Evolutionary conservation across 2,329 filamentous ascomycete species (phyloP).

Genomic region (Nothomitra cinnamomea): DNA sequence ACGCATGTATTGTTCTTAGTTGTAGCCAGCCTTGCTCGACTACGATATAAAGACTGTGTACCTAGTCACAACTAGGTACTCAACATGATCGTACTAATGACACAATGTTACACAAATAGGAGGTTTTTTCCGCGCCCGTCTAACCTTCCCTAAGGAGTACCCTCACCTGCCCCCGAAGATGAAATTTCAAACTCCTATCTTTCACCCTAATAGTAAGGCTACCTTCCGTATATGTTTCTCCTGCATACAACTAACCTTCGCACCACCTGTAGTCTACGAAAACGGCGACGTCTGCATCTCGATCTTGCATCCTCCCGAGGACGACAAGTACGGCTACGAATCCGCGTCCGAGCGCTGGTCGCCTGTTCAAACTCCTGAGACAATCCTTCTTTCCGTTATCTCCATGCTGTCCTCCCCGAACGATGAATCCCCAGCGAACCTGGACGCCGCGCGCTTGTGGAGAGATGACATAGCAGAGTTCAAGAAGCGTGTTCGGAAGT

Average conservation of each 20-base stretch:
- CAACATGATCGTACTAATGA: neutral
- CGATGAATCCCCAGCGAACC: slow-evolving; percentile 86
- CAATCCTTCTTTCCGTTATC: slow-evolving; percentile 81
- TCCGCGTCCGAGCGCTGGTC: slow-evolving; percentile 79
- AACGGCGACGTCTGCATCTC: slow-evolving; percentile 87
- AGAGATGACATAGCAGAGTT: slow-evolving; percentile 69
- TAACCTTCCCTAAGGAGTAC: slow-evolving; percentile 73
- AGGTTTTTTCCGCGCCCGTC: slow-evolving; percentile 75
- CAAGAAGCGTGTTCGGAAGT: slow-evolving; percentile 57
- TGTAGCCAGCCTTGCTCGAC: too few relatives aligned
- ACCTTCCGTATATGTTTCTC: too few relatives aligned
- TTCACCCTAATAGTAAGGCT: slow-evolving; percentile 69
- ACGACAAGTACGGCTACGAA: slow-evolving; percentile 91
- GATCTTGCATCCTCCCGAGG: slow-evolving; percentile 87
- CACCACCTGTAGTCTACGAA: slow-evolving; percentile 44
- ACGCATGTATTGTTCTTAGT: too few relatives aligned
- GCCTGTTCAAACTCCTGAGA: slow-evolving; percentile 88
- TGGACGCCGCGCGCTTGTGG: slow-evolving; percentile 80
- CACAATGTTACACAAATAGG: slow-evolving; percentile 32
- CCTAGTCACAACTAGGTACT: too few relatives aligned
- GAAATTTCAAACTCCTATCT: slow-evolving; percentile 71
- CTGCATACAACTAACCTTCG: slow-evolving; percentile 4
- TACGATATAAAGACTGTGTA: too few relatives aligned
- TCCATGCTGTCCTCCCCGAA: slow-evolving; percentile 86
- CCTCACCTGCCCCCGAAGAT: slow-evolving; percentile 78